phyloP scores from a whole-genome alignment of 257 asterid species.

The Solanum pinnatisectum region DNA sequence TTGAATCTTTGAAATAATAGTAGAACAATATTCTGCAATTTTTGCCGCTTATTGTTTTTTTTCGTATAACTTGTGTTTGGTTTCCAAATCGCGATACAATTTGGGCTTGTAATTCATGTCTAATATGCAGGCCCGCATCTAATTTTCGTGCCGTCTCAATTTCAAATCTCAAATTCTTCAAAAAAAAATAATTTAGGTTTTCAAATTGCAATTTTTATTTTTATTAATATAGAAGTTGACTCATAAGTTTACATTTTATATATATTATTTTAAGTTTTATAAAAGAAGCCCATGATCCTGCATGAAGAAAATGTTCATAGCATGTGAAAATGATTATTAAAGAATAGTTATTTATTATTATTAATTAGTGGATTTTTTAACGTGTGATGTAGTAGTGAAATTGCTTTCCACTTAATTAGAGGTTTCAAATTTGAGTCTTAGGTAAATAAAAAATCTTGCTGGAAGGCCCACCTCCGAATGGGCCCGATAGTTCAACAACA shows the following conservation, averaged over 20 bases:
- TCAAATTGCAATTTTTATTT: rapidly evolving
- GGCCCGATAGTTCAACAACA: not conserved
- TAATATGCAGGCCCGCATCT: not conserved
- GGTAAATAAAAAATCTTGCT: too few species aligned
- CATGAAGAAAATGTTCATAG: too few species aligned
- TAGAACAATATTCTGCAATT: not conserved
- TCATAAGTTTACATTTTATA: not conserved
- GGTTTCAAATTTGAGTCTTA: rapidly evolving
- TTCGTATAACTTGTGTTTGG: not conserved
- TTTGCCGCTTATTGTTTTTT: not conserved
- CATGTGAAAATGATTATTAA: too few species aligned
- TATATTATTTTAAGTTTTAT: too few species aligned
- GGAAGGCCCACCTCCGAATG: rapidly evolving
- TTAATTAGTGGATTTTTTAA: not conserved
- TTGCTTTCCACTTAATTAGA: too few species aligned
- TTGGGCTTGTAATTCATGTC: not conserved
- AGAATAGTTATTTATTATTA: not conserved
- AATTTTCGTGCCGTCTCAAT: not conserved
- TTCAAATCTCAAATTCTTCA: too few species aligned
- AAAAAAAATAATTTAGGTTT: too few species aligned
- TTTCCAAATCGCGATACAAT: not conserved
- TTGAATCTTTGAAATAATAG: not conserved
- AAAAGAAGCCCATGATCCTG: too few species aligned
- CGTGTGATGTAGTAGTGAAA: not conserved
- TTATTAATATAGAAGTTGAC: not conserved